Conservation (phyloP, 2,329 filamentous ascomycete genomes). For the Verticillium albo-atrum region DNA sequence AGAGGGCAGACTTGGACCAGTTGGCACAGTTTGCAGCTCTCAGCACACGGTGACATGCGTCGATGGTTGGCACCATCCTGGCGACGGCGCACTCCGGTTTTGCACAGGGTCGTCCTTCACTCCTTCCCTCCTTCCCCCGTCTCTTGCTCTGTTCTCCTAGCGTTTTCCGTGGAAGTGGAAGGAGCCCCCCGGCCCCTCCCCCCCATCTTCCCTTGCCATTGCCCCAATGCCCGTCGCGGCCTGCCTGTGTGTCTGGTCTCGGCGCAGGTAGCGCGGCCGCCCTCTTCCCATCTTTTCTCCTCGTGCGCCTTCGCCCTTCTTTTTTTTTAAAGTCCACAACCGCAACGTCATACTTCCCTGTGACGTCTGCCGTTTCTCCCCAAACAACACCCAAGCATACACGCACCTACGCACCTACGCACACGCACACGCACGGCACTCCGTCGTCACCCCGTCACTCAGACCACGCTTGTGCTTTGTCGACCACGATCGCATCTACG, state of each 20-base stretch:
- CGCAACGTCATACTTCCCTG: slow-evolving; percentile 39
- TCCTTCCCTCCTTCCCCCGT: not conserved
- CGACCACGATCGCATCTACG: not conserved
- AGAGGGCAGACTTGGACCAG: not conserved
- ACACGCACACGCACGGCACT: not conserved
- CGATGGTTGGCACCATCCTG: not conserved
- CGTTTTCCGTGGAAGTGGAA: not conserved
- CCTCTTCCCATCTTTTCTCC: not conserved
- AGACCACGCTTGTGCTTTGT: not conserved
- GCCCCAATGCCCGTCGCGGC: not conserved
- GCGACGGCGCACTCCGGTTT: not conserved
- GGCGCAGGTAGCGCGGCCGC: not conserved
- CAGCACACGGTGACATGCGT: not conserved
- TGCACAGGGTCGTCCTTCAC: not conserved
- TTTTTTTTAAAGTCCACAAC: slow-evolving; percentile 20
- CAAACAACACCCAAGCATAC: slow-evolving; percentile 6
- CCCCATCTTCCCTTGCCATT: not conserved
- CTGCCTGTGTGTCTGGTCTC: not conserved
- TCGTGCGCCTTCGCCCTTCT: not conserved
- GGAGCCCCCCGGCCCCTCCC: not conserved
- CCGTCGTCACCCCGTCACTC: not conserved
- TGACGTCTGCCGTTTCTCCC: slow-evolving; percentile 35
- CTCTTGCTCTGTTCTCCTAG: too few species aligned
- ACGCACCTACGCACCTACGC: not conserved
- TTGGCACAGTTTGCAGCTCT: not conserved